Conservation (phyloP, 257 asterid genomes). For the Fraxinus cuspidata region DNA sequence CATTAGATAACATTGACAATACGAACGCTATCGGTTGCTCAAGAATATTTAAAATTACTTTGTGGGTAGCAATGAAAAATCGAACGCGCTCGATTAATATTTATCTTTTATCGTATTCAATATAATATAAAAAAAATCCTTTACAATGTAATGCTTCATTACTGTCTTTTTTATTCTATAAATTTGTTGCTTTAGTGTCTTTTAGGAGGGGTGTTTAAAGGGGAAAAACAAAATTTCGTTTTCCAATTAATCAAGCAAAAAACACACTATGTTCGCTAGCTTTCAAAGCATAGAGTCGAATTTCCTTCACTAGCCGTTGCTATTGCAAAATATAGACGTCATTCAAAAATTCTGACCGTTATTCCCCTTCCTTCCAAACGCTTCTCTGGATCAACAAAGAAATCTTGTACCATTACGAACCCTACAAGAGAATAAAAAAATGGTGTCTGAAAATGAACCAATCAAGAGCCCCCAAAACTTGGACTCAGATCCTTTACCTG, state of each 20-base stretch:
- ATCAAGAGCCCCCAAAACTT: constrained; percentile 32
- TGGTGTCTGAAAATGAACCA: constrained; percentile 38
- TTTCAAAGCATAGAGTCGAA: constrained; percentile 9
- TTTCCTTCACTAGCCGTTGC: constrained; percentile 38
- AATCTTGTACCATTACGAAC: not conserved
- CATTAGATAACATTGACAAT: too few relatives aligned
- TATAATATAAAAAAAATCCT: too few relatives aligned
- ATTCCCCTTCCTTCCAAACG: not conserved
- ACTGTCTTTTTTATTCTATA: too few relatives aligned
- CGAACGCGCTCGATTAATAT: too few relatives aligned
- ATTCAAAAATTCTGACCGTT: constrained; percentile 35
- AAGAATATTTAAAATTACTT: too few relatives aligned
- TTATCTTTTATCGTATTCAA: too few relatives aligned
- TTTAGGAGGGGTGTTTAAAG: too few relatives aligned
- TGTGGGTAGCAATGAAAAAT: too few relatives aligned
- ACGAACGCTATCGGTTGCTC: too few relatives aligned
- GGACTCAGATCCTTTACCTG: not conserved
- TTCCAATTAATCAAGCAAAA: not conserved
- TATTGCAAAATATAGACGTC: constrained; percentile 7
- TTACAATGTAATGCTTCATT: too few relatives aligned
- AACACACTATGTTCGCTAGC: not conserved
- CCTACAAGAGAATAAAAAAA: constrained; percentile 17
- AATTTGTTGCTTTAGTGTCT: too few relatives aligned
- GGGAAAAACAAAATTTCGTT: too few relatives aligned
- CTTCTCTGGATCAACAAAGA: not conserved